These are phyloP conservation scores for Mycena haematopus DNA, from an alignment of 768 basidiomycete genomes.

Conservation along the genomic window DNA sequence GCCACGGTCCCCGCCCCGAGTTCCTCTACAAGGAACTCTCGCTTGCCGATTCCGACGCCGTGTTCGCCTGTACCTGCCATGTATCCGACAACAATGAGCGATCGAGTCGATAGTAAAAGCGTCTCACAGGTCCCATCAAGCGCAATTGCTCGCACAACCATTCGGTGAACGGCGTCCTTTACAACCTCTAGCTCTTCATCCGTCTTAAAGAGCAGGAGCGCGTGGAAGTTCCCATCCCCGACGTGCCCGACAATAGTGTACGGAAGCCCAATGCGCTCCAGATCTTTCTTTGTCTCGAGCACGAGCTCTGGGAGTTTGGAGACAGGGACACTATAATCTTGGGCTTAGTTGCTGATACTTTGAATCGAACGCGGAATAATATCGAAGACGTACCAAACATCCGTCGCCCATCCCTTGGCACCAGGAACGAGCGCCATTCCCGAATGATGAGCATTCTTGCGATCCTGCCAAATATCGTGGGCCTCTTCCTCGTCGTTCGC, in stretches of 20 bases:
- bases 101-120: neutral
- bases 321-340: conserved; percentile 7
- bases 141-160: conserved; percentile 71
- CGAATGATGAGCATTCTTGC: conserved; percentile 70
- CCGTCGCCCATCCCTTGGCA: conserved; percentile 70
- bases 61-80: conserved; percentile 77
- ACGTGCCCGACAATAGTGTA: conserved; percentile 26
- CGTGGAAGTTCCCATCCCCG: conserved; percentile 56
- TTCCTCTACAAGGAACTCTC: conserved; percentile 78
- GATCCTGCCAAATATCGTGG: conserved; percentile 70
- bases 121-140: conserved; percentile 76
- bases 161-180: conserved; percentile 56
- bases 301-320: conserved; percentile 24
- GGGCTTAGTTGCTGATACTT: neutral
- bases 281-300: conserved; percentile 20
- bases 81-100: neutral
- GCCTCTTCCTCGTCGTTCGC: conserved; percentile 72
- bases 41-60: conserved; percentile 88
- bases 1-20: conserved; percentile 83
- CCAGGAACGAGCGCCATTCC: conserved; percentile 65
- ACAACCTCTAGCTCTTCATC: conserved; percentile 57
- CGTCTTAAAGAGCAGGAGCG: conserved; percentile 61
- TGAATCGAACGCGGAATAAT: neutral
- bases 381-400: conserved; percentile 62
- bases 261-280: conserved; percentile 10